Base-by-base conservation (phyloP, 805 yeast species). In the Candida khao-thaluensis region DNA sequence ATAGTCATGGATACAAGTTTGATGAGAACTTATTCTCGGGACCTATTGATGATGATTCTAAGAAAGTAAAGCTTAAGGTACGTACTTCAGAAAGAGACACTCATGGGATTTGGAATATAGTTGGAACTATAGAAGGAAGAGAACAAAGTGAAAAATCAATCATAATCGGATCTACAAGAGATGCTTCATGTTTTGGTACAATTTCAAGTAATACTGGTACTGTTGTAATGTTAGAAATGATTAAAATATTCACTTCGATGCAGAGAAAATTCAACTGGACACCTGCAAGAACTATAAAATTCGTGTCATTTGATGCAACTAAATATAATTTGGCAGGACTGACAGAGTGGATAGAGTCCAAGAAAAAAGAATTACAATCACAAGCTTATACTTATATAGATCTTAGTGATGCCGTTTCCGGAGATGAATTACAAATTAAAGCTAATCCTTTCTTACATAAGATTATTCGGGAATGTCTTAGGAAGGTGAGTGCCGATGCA, bases 271-370 rank as follows among this genome's bases (percentile, higher is more conserved):
- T 72, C 50, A 78, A 81, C 43, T 90, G 97, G 97, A 66, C 70
- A 32, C 97, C 98, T 0, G 59, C 88, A 27, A 74, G 98, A 57
- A 72, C 90, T 3, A 81, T 90, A 10, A 82, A 82, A 53, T 89
- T 90, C 62, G 78, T 79, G 0, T 85, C 95, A 0, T 88, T 85
- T 66, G 95, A 90, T 51, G 96, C 85, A 1, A 66, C 84, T 0
- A 79, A 81, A 44, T 88, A 83, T 52, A 89, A 89, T 55, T 64
- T 72, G 48, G 95, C 93, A 0, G 98, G 98, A 0, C 72, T 86
- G n/a, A 72, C 89, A 0, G 91, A 84, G 52, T 80, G 90, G 74
- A 70, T 82, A 5, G 85, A 83, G 49, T 64, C 69, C 25, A 72
- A 74, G 41, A 57, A 64, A n/a, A 72, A 74, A 17, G 72, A 69